These are phyloP conservation scores for Fusarium caatingaense DNA, from an alignment of 2,329 filamentous ascomycete genomes.

Conservation along the genomic window DNA sequence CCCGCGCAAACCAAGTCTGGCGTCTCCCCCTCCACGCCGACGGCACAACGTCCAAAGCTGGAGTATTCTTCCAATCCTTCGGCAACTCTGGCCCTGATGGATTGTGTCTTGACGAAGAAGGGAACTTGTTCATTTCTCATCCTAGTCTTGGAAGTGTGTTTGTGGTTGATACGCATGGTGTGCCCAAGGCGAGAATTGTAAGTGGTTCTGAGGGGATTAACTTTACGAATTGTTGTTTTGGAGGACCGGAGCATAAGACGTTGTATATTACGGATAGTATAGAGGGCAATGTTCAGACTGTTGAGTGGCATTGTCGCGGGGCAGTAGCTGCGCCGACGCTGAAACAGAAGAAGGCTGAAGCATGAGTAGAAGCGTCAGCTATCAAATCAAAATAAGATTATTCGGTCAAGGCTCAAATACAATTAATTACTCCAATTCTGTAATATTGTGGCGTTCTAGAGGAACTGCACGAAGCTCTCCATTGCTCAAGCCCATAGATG, in stretches of 20 bases:
- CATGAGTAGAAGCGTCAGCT: not conserved
- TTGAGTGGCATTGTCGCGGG: constrained; percentile 50
- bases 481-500: too few relatives aligned
- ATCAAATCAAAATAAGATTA: too few relatives aligned
- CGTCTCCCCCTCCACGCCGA: constrained; percentile 53
- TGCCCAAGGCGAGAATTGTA: constrained; percentile 53
- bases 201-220: constrained; percentile 50
- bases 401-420: rapidly evolving
- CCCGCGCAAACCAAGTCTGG: constrained; percentile 56
- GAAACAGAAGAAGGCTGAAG: not conserved
- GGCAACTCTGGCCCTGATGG: constrained; percentile 56
- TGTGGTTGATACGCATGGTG: constrained; percentile 52
- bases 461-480: too few relatives aligned
- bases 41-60: constrained; percentile 53
- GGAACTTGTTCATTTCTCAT: constrained; percentile 52
- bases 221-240: constrained; percentile 57
- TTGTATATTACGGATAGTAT: constrained; percentile 56
- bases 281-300: constrained; percentile 51
- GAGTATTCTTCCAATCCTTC: constrained; percentile 56
- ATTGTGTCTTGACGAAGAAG: constrained; percentile 54
- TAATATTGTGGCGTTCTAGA: not conserved
- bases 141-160: constrained; percentile 53
- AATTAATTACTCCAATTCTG: too few relatives aligned
- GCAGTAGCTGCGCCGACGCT: constrained; percentile 21
- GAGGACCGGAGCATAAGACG: constrained; percentile 51